Evolutionary conservation across 495 filamentous ascomycete genomes (phyloP).

Genomic region (Margaritispora aquatica): DNA sequence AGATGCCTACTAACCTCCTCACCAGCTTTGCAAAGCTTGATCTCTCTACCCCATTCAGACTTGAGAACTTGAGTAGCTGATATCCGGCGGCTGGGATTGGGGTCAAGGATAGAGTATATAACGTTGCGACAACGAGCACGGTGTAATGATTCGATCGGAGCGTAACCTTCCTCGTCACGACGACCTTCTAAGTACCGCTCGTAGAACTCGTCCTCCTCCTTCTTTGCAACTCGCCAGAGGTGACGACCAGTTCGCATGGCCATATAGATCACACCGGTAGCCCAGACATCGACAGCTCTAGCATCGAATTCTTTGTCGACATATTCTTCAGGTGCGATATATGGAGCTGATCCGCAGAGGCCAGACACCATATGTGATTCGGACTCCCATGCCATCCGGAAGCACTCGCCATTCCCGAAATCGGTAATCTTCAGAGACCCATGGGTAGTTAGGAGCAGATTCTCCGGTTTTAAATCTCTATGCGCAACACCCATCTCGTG

Average conservation of each 20-base stretch:
- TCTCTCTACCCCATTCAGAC: conserved; percentile 97
- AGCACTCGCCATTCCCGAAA: conserved; percentile 98
- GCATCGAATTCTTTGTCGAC: conserved; percentile 93
- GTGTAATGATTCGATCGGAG: conserved; percentile 91
- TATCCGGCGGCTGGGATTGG: conserved; percentile 87
- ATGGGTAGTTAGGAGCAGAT: conserved; percentile 86
- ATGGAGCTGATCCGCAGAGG: conserved; percentile 91
- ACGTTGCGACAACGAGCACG: conserved; percentile 95
- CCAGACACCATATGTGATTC: conserved; percentile 97
- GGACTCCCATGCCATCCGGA: conserved; percentile 99
- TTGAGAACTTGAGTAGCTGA: conserved; percentile 94
- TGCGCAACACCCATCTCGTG: conserved; percentile 99
- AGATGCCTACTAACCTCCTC: conserved; percentile 62
- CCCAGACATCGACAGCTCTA: conserved; percentile 95
- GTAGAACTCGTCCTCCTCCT: conserved; percentile 96
- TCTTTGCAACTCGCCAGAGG: conserved; percentile 91
- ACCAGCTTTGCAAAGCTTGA: conserved; percentile 91
- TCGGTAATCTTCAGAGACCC: conserved; percentile 98
- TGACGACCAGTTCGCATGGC: conserved; percentile 97
- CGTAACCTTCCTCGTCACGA: conserved; percentile 89
- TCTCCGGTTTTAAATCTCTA: conserved; percentile 95
- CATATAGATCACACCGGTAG: conserved; percentile 99
- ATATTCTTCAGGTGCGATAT: conserved; percentile 98
- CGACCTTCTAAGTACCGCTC: conserved; percentile 87
- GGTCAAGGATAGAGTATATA: conserved; percentile 96